Base-by-base conservation (phyloP, 75 land plant species). In the Ceratopteris richardii region DNA sequence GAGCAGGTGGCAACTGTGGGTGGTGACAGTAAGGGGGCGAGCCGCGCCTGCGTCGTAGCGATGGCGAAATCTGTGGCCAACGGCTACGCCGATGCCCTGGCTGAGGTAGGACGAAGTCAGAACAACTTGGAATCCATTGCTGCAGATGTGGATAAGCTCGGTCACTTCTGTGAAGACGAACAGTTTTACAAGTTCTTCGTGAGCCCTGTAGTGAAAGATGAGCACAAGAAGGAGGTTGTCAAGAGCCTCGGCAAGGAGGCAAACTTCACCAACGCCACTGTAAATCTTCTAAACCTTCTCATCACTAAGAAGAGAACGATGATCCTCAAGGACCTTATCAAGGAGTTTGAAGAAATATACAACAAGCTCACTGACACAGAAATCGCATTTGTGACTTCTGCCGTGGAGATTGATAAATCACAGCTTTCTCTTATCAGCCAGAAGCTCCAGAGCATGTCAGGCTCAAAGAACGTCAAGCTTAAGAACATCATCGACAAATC, bases 401-500 rank as follows among this genome's bases (percentile, higher is more conserved):
- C 88, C 53, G 87, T 93, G 68, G 59, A 74, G 60, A 62, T 93
- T 57, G 87, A 93, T 55, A 61, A 75, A 44, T 55, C 76, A 63
- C 94, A 93, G 52, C 72, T 93, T 63, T 77, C 87, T 7, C 80
- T 82, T 63, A 86, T 93, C 31, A 87, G 97, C 21, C 77, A 86
- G 76, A 72, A 55, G 66, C 76, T 93, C 36, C 96, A 89, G 87
- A 76, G 74, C 66, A 29, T 93, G 58, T 80, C 79, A 11, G 76
- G 78, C 28, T 81, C 96, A 12, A 86, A 86, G 87, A 89, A 86
- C 60, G 96, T 93, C 47, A 74, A 80, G 76, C 69, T 93, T 54
- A 93, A 93, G 83, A 93, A 89, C 24, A 79, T 47, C 44, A 77
- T 90, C 26, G 98, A 93, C 29, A 79, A 80, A 0, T 86, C 90